Base-by-base conservation (phyloP, 768 basidiomycete genomes). In the Russula foetens region DNA sequence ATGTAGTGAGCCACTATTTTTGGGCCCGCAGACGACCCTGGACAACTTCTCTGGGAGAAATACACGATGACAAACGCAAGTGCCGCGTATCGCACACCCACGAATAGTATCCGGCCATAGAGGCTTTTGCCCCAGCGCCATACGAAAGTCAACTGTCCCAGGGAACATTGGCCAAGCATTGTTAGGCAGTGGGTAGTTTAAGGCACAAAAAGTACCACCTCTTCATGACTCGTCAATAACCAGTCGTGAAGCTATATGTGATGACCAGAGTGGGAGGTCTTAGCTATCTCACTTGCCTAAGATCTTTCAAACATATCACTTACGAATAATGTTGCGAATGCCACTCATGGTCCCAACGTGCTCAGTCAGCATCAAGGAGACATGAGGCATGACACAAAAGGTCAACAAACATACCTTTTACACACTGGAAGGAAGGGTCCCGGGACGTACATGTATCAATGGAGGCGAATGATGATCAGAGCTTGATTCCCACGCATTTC, bases 221-320 rank as follows among this genome's bases (percentile, higher is more conserved):
- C 63, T 15, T 52, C 50, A 12, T 3, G 5, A 15, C 33, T 17
- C 12, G 55, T 64, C 44, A 64, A 44, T 4, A 19, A 14, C 59
- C 60, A 64, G 39, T 64, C 63, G 19, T 61, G 53, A 21, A 62
- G 55, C 63, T 63, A 15, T n/a, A 14, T 9, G 7, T 24, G 1
- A 35, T 31, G 15, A 12, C 21, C 31, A 24, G 17, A 55, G 17
- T 11, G 24, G 21, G 7, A 5, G 7, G 0, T 24, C 5, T 58
- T 26, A 58, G 48, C 39, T n/a, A 23, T 39, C 31, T 33, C 31
- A n/a, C 19, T 3, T 15, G 54, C 17, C n/a, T n/a, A n/a, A 14
- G 21, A 29, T 35, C 50, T 28, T 23, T 1, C 14, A 29, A 55
- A 41, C 12, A 5, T 6, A 11, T 3, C 11, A 53, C 63, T 56